phyloP scores from a whole-genome alignment of 176 grass and related monocot species.

The Phoenix roebelenii region DNA sequence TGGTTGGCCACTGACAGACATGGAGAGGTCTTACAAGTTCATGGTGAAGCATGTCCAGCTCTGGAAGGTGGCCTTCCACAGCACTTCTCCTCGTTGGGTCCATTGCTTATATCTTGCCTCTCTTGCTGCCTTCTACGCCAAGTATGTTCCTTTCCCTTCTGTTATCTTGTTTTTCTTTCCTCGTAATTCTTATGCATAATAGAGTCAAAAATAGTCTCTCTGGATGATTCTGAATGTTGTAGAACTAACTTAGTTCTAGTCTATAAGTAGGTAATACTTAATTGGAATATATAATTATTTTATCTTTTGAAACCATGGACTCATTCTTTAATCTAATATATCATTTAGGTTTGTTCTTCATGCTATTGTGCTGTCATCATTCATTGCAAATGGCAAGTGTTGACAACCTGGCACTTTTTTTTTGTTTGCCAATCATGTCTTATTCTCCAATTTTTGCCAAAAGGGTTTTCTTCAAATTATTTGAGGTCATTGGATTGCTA shows the following conservation, averaged over 20 bases:
- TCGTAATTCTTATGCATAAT: neutral
- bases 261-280: neutral
- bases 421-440: neutral
- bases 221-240: too few species aligned
- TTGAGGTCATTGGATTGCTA: too few species aligned
- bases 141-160: constrained; percentile 35
- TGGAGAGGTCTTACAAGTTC: constrained; percentile 99
- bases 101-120: constrained; percentile 77
- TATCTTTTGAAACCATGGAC: too few species aligned
- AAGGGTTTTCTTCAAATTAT: too few species aligned
- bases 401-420: neutral
- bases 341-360: neutral
- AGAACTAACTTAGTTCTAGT: neutral
- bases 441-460: neutral
- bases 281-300: too few species aligned
- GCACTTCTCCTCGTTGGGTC: constrained; percentile 87
- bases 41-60: constrained; percentile 99
- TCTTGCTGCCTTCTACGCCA: constrained; percentile 86
- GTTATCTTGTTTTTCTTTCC: neutral
- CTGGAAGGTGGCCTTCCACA: constrained; percentile 96
- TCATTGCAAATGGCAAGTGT: neutral
- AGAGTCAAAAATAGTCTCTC: too few species aligned
- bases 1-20: constrained; percentile 89
- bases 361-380: neutral
- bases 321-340: too few species aligned